Base-by-base conservation (phyloP, 345 rosid genomes). In the Hirschfeldia incana region DNA sequence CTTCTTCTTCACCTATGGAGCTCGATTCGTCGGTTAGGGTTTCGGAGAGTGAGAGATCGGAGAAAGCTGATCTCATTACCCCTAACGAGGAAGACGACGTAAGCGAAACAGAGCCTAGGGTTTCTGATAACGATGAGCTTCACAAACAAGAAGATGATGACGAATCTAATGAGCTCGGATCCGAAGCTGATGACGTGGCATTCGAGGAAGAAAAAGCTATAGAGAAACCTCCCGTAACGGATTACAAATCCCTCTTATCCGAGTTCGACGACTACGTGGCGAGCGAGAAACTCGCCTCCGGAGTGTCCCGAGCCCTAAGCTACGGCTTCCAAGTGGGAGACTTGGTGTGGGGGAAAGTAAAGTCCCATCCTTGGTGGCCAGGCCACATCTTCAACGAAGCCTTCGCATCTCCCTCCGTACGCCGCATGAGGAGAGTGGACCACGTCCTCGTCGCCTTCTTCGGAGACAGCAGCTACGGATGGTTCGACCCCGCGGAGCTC, bases 331-430 rank as follows among this genome's bases (percentile, higher is more conserved):
- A 92, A 74, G 89, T 96, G 27, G 98, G 99, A 39, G 99, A 93
- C 85, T 84, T 96, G 98, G 97, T 96, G 42, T 96, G 99, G 99
- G 99, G 97, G 16, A 93, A 93, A 75, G 99, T 96, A 64, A 96
- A 96, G 85, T 96, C 99, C 17, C 99, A 96, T 77, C 99, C 99
- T 0, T 93, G 97, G 95, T 96, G 99, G 99, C 99, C 99, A 0
- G 99, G 99, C 37, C 99, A 92, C 78, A 96, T 96, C 70, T 96
- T 96, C 36, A 93, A 89, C 61, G 97, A 96, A 80, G 90, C 87
- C 21, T 89, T 96, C 87, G 99, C 97, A 0, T 32, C 97, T 3
- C 75, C 92, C 12, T 87, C 97, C 8, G 99, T 93, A 44, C 89
- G 97, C 75, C 92, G 92, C 29, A 86, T 91, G 8, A 85, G 98